A percentile compares a stretch with the other conserved stretches of the same genome.
phyloP scores from a whole-genome alignment of 2,329 filamentous ascomycete genomes.

The Gnomoniopsis smithogilvyi region DNA sequence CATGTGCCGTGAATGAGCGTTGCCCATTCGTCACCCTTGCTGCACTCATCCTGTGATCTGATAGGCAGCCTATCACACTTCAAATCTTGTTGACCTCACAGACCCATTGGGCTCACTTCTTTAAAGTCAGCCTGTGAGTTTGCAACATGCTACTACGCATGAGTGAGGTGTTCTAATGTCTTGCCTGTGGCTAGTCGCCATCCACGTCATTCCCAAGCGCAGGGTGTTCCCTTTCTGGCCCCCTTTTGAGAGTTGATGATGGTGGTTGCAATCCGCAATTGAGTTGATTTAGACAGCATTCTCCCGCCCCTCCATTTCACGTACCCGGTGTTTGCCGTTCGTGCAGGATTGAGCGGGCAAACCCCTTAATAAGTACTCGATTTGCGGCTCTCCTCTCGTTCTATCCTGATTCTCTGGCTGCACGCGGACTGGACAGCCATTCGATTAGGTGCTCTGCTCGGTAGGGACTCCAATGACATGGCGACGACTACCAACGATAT shows the following conservation, averaged over 20 bases:
- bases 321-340: not conserved
- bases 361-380: too few species aligned
- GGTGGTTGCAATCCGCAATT: not conserved
- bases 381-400: not conserved
- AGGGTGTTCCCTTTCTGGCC: not conserved
- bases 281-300: not conserved
- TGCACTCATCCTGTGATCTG: not conserved
- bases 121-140: not conserved
- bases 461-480: not conserved
- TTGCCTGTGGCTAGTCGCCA: not conserved
- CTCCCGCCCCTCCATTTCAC: not conserved
- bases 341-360: not conserved
- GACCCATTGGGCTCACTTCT: too few species aligned
- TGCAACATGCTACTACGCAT: not conserved
- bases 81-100: too few species aligned
- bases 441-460: not conserved
- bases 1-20: constrained; percentile 7
- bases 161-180: not conserved
- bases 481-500: not conserved
- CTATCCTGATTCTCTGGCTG: not conserved
- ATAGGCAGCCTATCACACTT: not conserved
- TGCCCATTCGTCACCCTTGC: constrained; percentile 7
- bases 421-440: not conserved
- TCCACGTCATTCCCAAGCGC: not conserved
- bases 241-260: not conserved